Conservation (phyloP, 1,284 basidiomycete genomes). For the Sanghuangporus sanghuang region DNA sequence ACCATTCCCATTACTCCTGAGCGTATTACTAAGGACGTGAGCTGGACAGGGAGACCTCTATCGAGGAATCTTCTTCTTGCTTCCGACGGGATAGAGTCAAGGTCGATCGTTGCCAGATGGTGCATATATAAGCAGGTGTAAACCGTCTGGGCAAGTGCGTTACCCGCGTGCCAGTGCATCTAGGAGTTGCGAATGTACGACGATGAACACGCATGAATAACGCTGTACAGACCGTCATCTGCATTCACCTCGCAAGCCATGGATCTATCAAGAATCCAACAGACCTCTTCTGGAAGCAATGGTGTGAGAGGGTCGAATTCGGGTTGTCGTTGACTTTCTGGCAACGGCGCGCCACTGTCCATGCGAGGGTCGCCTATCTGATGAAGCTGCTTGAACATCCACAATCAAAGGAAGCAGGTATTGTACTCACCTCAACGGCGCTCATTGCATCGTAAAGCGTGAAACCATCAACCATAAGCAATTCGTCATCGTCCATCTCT, state of each 20-base stretch:
- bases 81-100: slow-evolving; percentile 42
- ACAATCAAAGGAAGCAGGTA: background rate
- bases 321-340: slow-evolving; percentile 36
- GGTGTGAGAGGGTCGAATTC: slow-evolving; percentile 61
- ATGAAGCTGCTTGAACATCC: slow-evolving; percentile 18
- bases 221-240: slow-evolving; percentile 16
- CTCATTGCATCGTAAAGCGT: slow-evolving; percentile 85
- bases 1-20: slow-evolving; percentile 68
- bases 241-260: slow-evolving; percentile 74
- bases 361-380: slow-evolving; percentile 88
- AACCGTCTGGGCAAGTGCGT: slow-evolving; percentile 81
- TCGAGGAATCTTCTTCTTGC: slow-evolving; percentile 20
- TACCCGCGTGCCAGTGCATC: slow-evolving; percentile 87
- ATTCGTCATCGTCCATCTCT: slow-evolving; percentile 64
- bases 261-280: slow-evolving; percentile 82
- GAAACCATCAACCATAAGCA: slow-evolving; percentile 69
- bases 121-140: slow-evolving; percentile 81
- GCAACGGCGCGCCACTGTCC: slow-evolving; percentile 71
- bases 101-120: slow-evolving; percentile 53
- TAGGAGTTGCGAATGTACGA: slow-evolving; percentile 30
- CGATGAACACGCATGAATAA: slow-evolving; percentile 13
- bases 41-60: slow-evolving; percentile 41
- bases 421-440: slow-evolving; percentile 64
- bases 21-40: slow-evolving; percentile 67
- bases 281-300: slow-evolving; percentile 70